Base-by-base conservation (phyloP, 106 monocot genomes). In the Phalaenopsis equestris region DNA sequence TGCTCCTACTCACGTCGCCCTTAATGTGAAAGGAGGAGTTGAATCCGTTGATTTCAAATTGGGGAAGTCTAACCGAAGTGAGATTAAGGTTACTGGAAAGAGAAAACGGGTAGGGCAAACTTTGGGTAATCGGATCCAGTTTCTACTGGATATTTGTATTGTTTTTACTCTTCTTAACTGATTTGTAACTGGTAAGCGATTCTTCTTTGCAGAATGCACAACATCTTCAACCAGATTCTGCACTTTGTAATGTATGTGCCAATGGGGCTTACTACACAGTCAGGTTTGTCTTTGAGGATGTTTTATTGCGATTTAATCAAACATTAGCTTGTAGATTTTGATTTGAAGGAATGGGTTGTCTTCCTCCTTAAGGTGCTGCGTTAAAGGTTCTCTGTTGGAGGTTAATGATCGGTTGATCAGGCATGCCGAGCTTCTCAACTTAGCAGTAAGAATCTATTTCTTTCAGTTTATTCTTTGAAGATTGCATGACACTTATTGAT, bases 361-460 rank as follows among this genome's bases (percentile, higher is more conserved):
- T 82, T 42, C 38, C 24, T 12, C 41, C 83, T 49, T 12, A 67
- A 98, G 97, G 87, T 98, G 97, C 64, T 94, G 94, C 79, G 90
- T 98, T 30, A 98, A 98, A 89, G 97, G 97, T 57, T 94, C 97
- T 57, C 84, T 98, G 14, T 87, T 98, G 81, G 97, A 98, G 85
- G 92, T 98, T 46, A 98, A 98, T 83, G 89, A 94, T 75, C 86
- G 90, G 72, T 82, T 98, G 72, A 90, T 98, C 68, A 89, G 89
- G 81, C 86, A 94, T 47, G 92, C 92, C 1, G 82, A 86, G 12
- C 84, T 98, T 79, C 89, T 98, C 46, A 94, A 98, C 72, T 81
- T 83, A 5, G 82, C 88, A 7, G 97, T 98, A 81, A 88, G 88
- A 83, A 77, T 46, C 24, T 56, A 41, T 3, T 75, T 19, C 19